phyloP scores from a whole-genome alignment of 495 filamentous ascomycete genomes.

The Lepidopterella palustris region DNA sequence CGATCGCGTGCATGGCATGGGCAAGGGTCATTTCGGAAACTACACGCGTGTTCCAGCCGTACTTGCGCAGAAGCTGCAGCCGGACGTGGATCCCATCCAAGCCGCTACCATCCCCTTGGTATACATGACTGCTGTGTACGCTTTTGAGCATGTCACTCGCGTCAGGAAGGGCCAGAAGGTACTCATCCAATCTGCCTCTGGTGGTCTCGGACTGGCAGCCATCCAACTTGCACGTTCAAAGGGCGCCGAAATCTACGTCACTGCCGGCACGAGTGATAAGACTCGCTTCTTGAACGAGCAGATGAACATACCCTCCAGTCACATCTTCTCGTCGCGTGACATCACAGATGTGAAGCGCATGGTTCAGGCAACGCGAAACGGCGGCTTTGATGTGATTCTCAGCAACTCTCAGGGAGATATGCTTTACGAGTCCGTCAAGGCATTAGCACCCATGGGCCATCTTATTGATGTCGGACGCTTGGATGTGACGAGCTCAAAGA shows the following conservation, averaged over 20 bases:
- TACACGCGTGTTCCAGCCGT: constrained; percentile 3
- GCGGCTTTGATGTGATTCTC: constrained; percentile 21
- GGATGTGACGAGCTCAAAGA: constrained; percentile 2
- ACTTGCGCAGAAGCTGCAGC: constrained; percentile 34
- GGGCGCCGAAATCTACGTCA: constrained; percentile 18
- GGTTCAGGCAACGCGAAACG: background rate
- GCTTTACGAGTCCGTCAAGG: background rate
- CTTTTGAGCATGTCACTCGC: constrained; percentile 38
- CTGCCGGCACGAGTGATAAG: constrained; percentile 7
- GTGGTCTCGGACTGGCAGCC: constrained; percentile 20
- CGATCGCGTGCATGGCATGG: constrained; percentile 32
- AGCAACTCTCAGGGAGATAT: constrained; percentile 4
- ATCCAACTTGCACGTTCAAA: constrained; percentile 6
- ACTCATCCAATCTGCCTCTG: constrained; percentile 24
- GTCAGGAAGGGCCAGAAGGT: constrained; percentile 31
- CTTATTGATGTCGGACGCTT: constrained; percentile 19
- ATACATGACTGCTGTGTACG: constrained; percentile 55
- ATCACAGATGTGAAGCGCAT: background rate
- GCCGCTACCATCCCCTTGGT: constrained; percentile 52
- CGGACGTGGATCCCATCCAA: constrained; percentile 45
- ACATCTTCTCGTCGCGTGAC: constrained; percentile 14
- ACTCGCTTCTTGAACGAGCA: background rate
- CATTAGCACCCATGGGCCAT: constrained; percentile 6
- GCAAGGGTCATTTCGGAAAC: constrained; percentile 12
- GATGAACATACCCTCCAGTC: background rate